These are phyloP conservation scores for Sicyos baderoa DNA, from an alignment of 306 rosid species.

Conservation along the genomic window DNA sequence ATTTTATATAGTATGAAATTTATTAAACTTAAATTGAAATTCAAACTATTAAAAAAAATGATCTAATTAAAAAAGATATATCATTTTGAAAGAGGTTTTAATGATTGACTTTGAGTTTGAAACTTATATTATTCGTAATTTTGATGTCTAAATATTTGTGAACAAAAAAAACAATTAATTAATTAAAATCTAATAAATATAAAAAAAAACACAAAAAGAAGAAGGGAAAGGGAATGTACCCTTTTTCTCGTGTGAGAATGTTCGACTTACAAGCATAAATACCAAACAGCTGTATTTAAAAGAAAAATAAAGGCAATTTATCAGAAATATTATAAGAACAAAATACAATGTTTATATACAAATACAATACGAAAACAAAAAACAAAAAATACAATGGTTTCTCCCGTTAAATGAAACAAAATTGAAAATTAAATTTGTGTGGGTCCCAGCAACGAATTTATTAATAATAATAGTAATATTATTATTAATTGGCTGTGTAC, in stretches of 20 bases:
- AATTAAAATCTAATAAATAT: neutral
- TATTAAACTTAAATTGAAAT: no score
- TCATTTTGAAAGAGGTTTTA: no score
- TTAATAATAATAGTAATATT: neutral
- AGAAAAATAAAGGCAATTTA: neutral
- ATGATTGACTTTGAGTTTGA: no score
- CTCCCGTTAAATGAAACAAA: neutral
- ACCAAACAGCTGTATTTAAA: conserved; percentile 1
- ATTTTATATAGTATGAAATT: no score
- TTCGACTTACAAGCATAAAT: neutral
- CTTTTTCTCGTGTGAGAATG: neutral
- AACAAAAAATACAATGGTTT: neutral
- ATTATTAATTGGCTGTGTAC: neutral
- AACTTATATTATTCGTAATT: no score
- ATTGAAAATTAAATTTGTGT: neutral
- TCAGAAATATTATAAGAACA: neutral
- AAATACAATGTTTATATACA: neutral
- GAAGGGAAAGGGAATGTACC: neutral
- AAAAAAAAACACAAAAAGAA: neutral
- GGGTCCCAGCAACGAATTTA: neutral
- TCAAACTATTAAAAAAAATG: no score
- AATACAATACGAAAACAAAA: no score
- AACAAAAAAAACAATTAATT: no score
- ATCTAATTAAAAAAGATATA: no score
- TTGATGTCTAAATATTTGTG: no score